Evolutionary conservation across 1,284 basidiomycete genomes (phyloP), one percentile per base, ranked within the genome.

Genomic region (Boletus holoroseus): DNA sequence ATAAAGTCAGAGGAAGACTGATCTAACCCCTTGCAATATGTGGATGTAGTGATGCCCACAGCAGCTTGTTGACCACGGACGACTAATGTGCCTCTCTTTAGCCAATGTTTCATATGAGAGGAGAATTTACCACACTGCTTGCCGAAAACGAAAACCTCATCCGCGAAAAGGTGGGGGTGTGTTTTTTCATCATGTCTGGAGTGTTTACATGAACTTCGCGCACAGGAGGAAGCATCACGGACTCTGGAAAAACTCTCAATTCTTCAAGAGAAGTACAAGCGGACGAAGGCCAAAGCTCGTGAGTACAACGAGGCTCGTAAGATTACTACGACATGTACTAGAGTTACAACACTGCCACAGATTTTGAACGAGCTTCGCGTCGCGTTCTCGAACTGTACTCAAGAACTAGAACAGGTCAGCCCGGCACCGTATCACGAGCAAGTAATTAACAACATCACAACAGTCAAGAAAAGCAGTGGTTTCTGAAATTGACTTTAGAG

Each of bases 331-430:
- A 45, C 28, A 4, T 40, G 11, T 18, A 28, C 24, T 8, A 15
- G 44, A 43, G 26, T 39, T 15, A 18, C 54, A 38, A 61, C 42
- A 15, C 6, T 41, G 5, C 20, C 36, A 39, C 47, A 68, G 66
- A 35, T 55, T 30, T 27, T 62, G 45, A 41, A 55, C 1, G 57
- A 56, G 22, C 50, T 67, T 43, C 54, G 52, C 32, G 42, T n/a
- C 15, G 44, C 53, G 11, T 57, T 68, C 44, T 37, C 31, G 3
- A 49, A 46, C 8, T 53, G 47, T 43, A 42, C 39, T 32, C 36
- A 53, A 44, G 61, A 64, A 49, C 51, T 63, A 20, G 66, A 62
- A 32, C 62, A 65, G 51, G 58, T 59, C 12, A 44, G 46, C 30
- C 20, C 34, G 15, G 6, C 7, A 20, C 12, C 13, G 2, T 31